A percentile compares a stretch with the other conserved stretches of the same genome.
Evolutionary conservation across 768 basidiomycete species (phyloP).

Genomic region (Termitomyces sp.): DNA sequence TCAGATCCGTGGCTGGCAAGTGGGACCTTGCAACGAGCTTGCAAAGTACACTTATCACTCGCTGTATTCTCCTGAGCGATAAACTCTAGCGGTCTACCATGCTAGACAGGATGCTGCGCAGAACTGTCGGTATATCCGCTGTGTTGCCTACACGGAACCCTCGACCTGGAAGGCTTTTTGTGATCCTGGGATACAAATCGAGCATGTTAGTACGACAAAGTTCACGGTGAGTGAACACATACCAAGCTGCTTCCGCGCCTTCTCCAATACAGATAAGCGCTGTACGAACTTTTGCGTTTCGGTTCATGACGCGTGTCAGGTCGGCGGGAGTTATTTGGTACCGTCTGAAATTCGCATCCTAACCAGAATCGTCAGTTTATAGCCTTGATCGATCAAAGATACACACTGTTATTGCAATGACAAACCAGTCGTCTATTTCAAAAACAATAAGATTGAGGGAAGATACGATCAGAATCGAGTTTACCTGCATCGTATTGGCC

Average conservation of each 20-base stretch:
- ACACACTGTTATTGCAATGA: slow-evolving; percentile 56
- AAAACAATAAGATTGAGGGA: not conserved
- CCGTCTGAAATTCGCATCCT: slow-evolving; percentile 63
- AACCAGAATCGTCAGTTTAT: not conserved
- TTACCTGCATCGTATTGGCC: slow-evolving; percentile 56
- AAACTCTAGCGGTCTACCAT: slow-evolving; percentile 39
- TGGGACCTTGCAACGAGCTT: not conserved
- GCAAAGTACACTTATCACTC: not conserved
- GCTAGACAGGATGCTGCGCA: slow-evolving; percentile 54
- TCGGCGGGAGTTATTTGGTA: slow-evolving; percentile 59
- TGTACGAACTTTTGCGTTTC: slow-evolving; percentile 59
- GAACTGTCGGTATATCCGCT: slow-evolving; percentile 56
- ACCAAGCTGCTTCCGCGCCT: slow-evolving; percentile 62
- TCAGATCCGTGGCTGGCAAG: not conserved
- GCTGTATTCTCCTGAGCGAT: not conserved
- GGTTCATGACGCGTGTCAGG: slow-evolving; percentile 49
- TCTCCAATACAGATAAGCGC: slow-evolving; percentile 67
- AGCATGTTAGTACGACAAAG: not conserved
- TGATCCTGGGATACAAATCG: slow-evolving; percentile 37
- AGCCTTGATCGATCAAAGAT: not conserved
- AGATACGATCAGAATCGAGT: slow-evolving; percentile 3
- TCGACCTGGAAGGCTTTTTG: slow-evolving; percentile 53
- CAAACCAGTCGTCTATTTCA: slow-evolving; percentile 58
- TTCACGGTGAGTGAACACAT: slow-evolving; percentile 5
- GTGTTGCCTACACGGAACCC: slow-evolving; percentile 57